phyloP scores from a whole-genome alignment of 2,329 filamentous ascomycete genomes.

The Pseudogymnoascus sp. region DNA sequence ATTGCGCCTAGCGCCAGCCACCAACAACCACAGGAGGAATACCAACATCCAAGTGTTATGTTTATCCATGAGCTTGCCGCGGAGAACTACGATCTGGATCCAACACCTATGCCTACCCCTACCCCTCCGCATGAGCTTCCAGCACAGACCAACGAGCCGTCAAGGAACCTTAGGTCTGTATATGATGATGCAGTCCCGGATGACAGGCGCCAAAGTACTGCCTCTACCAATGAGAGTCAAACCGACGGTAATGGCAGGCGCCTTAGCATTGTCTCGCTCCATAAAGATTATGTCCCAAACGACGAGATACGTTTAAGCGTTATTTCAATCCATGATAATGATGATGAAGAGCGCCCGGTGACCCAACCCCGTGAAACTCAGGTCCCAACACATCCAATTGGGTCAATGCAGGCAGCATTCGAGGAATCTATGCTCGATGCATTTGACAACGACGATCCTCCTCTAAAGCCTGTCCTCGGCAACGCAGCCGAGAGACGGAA shows the following conservation, averaged over 20 bases:
- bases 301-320: background rate
- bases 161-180: background rate
- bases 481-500: slow-evolving; percentile 56
- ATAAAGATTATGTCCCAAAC: background rate
- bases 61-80: background rate
- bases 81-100: background rate
- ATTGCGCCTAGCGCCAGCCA: background rate
- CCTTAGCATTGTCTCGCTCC: background rate
- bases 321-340: background rate
- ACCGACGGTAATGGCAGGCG: background rate
- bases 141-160: background rate
- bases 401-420: slow-evolving; percentile 71
- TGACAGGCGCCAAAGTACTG: background rate
- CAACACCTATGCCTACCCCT: background rate
- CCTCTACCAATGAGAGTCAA: background rate
- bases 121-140: background rate
- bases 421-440: slow-evolving; percentile 73
- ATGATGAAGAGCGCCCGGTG: background rate
- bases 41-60: background rate
- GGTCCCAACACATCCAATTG: slow-evolving; percentile 58
- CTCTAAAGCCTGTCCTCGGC: slow-evolving; percentile 44
- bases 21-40: background rate
- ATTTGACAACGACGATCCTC: slow-evolving; percentile 39
- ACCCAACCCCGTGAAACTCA: slow-evolving; percentile 13
- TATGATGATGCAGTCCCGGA: background rate